phyloP scores from a whole-genome alignment of 345 rosid genomes.

The rapeseed (Brassica napus) region Da-Ae NC_063451.1:1538001-1538500 shows the following conservation, averaged over 20 bases:
- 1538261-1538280: neutral
- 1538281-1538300: neutral
- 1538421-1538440: neutral
- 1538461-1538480: neutral
- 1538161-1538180: conserved; percentile 38
- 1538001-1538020: neutral
- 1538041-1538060: neutral
- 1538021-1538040: neutral
- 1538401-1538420: neutral
- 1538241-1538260: neutral
- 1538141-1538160: conserved; percentile 33
- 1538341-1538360: neutral
- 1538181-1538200: conserved; percentile 33
- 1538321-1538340: neutral
- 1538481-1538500: neutral
- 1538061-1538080: neutral
- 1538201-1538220: neutral
- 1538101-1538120: neutral
- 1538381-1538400: neutral
- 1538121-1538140: neutral
- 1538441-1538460: neutral
- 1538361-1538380: neutral
- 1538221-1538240: conserved; percentile 1
- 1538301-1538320: conserved; percentile 1
- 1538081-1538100: neutral